These are phyloP conservation scores for Brassica juncea DNA, from an alignment of 345 rosid species.

Conservation along the genomic window DNA sequence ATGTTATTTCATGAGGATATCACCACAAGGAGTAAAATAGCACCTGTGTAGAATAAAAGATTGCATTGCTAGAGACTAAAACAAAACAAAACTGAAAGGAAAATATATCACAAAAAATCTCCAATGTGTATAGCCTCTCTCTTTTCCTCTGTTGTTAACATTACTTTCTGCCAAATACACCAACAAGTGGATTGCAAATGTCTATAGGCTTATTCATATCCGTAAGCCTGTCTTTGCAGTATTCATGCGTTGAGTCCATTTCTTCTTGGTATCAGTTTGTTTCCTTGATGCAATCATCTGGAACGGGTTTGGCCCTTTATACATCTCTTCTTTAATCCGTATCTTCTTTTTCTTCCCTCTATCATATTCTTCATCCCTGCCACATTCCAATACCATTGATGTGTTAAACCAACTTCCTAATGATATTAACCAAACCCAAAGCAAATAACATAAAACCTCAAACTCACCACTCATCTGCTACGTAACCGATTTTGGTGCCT, in stretches of 20 bases:
- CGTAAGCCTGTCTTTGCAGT: slow-evolving; percentile 35
- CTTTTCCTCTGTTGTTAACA: slow-evolving; percentile 34
- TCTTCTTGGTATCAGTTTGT: slow-evolving; percentile 36
- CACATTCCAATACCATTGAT: slow-evolving; percentile 15
- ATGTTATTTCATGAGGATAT: neutral
- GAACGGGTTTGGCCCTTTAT: slow-evolving; percentile 74
- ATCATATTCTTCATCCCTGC: slow-evolving; percentile 96
- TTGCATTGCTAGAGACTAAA: neutral
- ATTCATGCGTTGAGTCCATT: slow-evolving; percentile 25
- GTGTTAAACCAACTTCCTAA: neutral
- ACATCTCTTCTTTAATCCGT: slow-evolving; percentile 44
- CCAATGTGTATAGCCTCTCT: slow-evolving; percentile 2
- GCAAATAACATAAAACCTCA: neutral
- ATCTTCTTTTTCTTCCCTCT: slow-evolving; percentile 90
- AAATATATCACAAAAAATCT: slow-evolving; percentile 20
- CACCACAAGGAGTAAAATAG: neutral
- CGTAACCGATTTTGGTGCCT: slow-evolving; percentile 57
- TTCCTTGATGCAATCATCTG: slow-evolving; percentile 61
- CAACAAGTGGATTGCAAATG: neutral
- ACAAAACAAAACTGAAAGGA: slow-evolving; percentile 28
- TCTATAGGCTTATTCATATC: slow-evolving; percentile 7
- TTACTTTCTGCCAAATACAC: slow-evolving; percentile 20
- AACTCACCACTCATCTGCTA: slow-evolving; percentile 88
- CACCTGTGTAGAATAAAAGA: neutral
- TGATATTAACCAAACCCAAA: slow-evolving; percentile 5